phyloP scores from a whole-genome alignment of 2,329 filamentous ascomycete genomes.

The Mycosphaerelloides madeirae region DNA sequence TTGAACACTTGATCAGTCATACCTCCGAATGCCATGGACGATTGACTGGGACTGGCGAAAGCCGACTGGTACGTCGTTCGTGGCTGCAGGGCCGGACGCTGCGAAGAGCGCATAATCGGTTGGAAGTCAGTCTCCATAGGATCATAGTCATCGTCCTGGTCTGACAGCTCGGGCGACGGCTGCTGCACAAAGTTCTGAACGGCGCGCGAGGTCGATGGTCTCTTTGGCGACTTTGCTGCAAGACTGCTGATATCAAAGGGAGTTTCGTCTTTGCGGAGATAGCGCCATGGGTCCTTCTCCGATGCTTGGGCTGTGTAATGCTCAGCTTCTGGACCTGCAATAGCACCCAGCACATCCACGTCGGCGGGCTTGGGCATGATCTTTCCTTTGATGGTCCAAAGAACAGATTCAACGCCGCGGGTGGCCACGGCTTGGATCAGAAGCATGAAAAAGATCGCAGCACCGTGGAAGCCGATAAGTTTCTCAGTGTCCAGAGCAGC shows the following conservation, averaged over 20 bases:
- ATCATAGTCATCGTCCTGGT: constrained; percentile 39
- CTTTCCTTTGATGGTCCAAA: constrained; percentile 29
- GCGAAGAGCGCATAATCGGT: constrained; percentile 18
- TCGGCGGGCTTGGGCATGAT: constrained; percentile 32
- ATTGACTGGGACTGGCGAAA: constrained; percentile 3
- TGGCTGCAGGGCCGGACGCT: constrained; percentile 18
- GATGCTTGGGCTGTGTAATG: constrained; percentile 24
- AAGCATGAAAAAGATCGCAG: constrained; percentile 50
- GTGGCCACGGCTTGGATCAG: constrained; percentile 32
- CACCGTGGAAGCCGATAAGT: constrained; percentile 51
- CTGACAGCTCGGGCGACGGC: constrained; percentile 24
- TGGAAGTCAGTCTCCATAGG: constrained; percentile 70
- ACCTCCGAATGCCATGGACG: constrained; percentile 1
- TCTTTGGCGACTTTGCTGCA: constrained; percentile 14
- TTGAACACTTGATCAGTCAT: constrained; percentile 21
- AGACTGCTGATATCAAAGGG: constrained; percentile 37
- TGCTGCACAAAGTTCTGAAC: constrained; percentile 17
- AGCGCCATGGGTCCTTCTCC: constrained; percentile 23
- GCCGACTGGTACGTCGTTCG: constrained; percentile 11
- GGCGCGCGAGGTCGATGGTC: constrained; percentile 11
- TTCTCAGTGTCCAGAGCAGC: constrained; percentile 22
- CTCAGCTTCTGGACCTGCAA: constrained; percentile 24
- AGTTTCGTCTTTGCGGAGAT: constrained; percentile 21
- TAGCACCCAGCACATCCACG: constrained; percentile 24
- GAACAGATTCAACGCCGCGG: constrained; percentile 20